Evolutionary conservation across 106 monocot genomes (phyloP), one percentile per base, ranked within the genome.

Genomic region (Narthecium ossifragum): DNA sequence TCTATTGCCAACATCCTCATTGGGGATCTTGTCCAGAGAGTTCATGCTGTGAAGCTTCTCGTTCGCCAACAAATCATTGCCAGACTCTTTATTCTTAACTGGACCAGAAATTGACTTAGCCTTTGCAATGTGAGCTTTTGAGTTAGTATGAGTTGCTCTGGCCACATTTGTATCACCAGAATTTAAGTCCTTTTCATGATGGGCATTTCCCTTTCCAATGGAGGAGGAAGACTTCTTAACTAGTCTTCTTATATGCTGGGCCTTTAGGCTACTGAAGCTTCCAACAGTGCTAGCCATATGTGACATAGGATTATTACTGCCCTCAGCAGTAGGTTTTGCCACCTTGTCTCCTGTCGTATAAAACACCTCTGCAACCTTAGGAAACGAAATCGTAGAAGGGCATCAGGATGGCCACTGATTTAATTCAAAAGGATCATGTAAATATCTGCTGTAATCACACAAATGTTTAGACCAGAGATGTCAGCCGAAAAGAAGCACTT

Each of bases 201-300:
- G 22, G 45, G 65, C 11, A 15, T n/a, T n/a, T n/a, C 15, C 31
- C 15, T 64, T 67, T 13, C 5, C 26, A 28, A 23, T 36, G 25
- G 24, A 34, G 30, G 51, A 18, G 15, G 60, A 25, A 27, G 72
- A 65, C 29, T 66, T 68, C 56, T 70, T 66, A 15, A 78, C 57
- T 41, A 86, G 34, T 13, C 67, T 63, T 51, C 62, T 86, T 5
- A 92, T 49, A 40, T 70, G 75, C 11, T 72, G 72, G 4, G 71
- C 72, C 53, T 92, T 83, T 39, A 92, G 71, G 60, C 74, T 84
- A 30, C 66, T 75, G 59, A 92, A 92, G 62, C 62, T 64, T 59
- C 69, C 59, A 60, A 47, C 15, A 34, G 65, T 34, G 45, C 39
- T 49, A 26, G 37, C 54, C 5, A 26, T 32, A 38, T 26, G 8